Percentiles rank a stretch among this genome's conserved stretches.
phyloP scores from a whole-genome alignment of 179 eudicot genomes.

The Heliamphora pulchella region DNA sequence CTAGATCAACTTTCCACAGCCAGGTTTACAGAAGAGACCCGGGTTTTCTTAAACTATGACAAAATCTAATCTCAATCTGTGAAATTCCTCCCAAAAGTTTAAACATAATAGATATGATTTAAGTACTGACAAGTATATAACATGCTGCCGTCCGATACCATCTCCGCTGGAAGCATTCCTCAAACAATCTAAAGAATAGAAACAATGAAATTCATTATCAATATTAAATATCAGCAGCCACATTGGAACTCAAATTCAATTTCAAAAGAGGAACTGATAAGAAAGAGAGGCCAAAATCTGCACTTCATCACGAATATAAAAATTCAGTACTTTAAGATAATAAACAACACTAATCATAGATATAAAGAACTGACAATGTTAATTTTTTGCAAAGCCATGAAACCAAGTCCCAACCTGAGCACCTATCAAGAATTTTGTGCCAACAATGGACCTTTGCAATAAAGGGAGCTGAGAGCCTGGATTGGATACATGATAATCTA shows the following conservation, averaged over 20 bases:
- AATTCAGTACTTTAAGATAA: not conserved
- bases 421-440: not conserved
- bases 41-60: not conserved
- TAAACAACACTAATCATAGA: not conserved
- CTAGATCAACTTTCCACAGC: not conserved
- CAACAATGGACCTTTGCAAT: not conserved
- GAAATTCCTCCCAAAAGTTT: not conserved
- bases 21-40: not conserved
- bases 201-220: not conserved
- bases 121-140: slow-evolving; percentile 71
- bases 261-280: not conserved
- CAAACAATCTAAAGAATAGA: slow-evolving; percentile 61
- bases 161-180: slow-evolving; percentile 89
- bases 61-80: not conserved
- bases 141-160: slow-evolving; percentile 95
- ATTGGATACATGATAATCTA: not conserved
- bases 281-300: not conserved
- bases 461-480: not conserved
- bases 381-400: not conserved
- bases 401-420: not conserved
- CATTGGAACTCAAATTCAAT: not conserved
- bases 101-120: not conserved
- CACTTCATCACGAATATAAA: not conserved
- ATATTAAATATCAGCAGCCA: not conserved
- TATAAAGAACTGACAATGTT: not conserved